These are phyloP conservation scores for Cercospora sojina DNA, from an alignment of 2,329 filamentous ascomycete species.

Conservation along the genomic window DNA sequence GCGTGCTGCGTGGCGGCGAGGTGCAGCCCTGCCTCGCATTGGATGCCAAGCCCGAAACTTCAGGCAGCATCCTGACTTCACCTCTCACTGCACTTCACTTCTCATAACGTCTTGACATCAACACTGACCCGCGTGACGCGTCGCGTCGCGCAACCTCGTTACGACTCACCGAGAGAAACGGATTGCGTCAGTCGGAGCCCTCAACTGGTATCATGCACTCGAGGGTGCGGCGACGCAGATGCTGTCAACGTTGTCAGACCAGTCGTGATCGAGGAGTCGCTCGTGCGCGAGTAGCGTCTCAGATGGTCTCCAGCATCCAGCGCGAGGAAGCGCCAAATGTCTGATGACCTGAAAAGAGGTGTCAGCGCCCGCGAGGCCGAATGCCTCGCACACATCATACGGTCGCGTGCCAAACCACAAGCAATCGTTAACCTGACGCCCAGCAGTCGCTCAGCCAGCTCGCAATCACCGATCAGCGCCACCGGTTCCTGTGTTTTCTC, in stretches of 20 bases:
- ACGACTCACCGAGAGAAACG: not conserved
- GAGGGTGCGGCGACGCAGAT: not conserved
- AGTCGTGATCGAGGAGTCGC: not conserved
- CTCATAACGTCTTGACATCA: not conserved
- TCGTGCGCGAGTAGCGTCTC: not conserved
- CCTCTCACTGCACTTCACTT: not conserved
- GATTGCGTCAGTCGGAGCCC: not conserved
- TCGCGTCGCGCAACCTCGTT: not conserved
- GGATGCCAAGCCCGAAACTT: too few relatives aligned
- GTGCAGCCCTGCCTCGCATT: too few relatives aligned
- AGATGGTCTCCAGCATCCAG: not conserved
- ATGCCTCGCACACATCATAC: conserved; percentile 6
- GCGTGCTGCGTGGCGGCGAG: too few relatives aligned
- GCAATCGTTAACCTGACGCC: not conserved
- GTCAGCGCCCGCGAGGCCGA: conserved; percentile 5
- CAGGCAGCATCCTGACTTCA: not conserved
- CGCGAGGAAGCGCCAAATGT: not conserved
- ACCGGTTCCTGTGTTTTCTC: not conserved
- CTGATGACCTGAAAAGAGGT: not conserved
- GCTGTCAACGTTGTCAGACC: not conserved
- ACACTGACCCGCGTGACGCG: not conserved
- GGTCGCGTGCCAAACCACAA: not conserved
- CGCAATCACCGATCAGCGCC: not conserved
- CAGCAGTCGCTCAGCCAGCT: conserved; percentile 1
- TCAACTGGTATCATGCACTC: not conserved